Conservation (phyloP, 768 basidiomycete species). For the Tulasnella calospora region DNA sequence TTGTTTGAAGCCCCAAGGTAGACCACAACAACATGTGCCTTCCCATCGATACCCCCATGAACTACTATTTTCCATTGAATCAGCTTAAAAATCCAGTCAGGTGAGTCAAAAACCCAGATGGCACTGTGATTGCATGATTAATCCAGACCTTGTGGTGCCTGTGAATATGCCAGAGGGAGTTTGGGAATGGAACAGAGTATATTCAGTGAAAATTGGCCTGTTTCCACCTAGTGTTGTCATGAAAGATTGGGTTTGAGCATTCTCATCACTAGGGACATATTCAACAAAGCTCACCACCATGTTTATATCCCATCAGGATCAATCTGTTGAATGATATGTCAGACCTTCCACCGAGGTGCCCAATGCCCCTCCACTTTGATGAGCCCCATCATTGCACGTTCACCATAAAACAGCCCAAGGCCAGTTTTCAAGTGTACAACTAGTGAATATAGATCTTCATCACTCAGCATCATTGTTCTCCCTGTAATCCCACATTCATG, state of each 20-base stretch:
- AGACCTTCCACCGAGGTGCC: background rate
- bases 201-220: conserved; percentile 31
- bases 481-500: background rate
- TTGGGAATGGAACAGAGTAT: conserved; percentile 39
- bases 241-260: background rate
- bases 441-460: background rate
- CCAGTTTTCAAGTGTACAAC: background rate
- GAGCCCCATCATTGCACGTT: background rate
- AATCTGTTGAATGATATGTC: background rate
- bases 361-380: background rate
- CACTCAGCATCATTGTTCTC: background rate
- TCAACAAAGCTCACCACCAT: background rate
- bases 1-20: conserved; percentile 40
- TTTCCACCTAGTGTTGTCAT: background rate
- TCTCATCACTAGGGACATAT: background rate
- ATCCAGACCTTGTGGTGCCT: conserved; percentile 40
- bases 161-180: conserved; percentile 42
- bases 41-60: conserved; percentile 45
- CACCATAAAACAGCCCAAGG: background rate
- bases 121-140: too few species aligned
- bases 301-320: background rate
- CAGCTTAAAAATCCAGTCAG: too few species aligned
- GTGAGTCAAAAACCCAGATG: too few species aligned
- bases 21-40: conserved; percentile 38
- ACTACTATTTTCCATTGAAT: conserved; percentile 41